Evolutionary conservation across 192 early-diverging fungal genomes (phyloP).

Genomic region (Chytriomyces sp.): DNA sequence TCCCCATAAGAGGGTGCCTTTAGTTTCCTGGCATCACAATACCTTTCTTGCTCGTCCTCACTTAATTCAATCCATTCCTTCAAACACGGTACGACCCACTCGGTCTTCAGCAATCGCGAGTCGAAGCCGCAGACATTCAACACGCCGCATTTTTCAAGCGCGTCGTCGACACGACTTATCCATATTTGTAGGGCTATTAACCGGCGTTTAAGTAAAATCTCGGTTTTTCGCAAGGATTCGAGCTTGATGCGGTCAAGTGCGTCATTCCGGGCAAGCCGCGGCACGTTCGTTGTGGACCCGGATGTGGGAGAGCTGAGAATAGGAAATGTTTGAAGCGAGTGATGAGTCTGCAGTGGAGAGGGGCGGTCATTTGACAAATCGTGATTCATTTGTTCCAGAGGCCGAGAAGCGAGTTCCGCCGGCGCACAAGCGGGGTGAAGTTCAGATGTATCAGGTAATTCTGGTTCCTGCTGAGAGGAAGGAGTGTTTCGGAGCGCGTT

Average conservation of each 20-base stretch:
- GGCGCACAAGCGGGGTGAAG: no score
- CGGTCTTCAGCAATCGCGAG: neutral
- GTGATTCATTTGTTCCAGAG: no score
- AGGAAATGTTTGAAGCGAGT: no score
- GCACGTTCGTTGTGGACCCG: no score
- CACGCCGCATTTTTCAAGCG: neutral
- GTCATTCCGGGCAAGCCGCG: neutral
- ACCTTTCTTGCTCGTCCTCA: neutral
- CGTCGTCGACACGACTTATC: neutral
- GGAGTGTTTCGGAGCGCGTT: no score
- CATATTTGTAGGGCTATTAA: neutral
- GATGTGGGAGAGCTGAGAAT: no score
- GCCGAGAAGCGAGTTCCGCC: no score
- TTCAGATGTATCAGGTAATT: no score
- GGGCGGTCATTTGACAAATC: no score
- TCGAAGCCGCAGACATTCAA: conserved; percentile 16
- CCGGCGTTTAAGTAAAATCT: neutral
- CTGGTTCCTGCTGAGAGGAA: no score
- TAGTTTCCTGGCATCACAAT: neutral
- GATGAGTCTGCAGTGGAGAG: no score
- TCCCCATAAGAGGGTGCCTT: neutral
- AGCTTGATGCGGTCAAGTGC: neutral
- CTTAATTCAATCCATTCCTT: conserved; percentile 5
- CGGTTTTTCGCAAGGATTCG: neutral
- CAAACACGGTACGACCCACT: conserved; percentile 23